Conservation (phyloP, 2,329 filamentous ascomycete species). For the Metarhizium album region DNA sequence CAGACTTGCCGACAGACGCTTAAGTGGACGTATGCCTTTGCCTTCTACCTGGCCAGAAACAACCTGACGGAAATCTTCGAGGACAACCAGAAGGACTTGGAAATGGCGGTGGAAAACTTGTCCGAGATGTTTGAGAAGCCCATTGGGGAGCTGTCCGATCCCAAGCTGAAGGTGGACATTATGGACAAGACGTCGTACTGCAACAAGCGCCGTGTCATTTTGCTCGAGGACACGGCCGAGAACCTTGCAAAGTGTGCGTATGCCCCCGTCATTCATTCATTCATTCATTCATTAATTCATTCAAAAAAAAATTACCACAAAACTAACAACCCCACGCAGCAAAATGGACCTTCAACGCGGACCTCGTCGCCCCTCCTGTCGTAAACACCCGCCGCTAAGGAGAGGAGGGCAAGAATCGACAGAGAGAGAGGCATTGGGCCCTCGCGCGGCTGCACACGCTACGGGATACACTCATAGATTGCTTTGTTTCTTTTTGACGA, state of each 20-base stretch:
- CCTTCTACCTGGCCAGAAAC: slow-evolving; percentile 92
- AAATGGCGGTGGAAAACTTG: slow-evolving; percentile 91
- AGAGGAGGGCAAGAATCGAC: neutral
- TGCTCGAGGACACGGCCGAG: slow-evolving; percentile 86
- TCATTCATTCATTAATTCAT: neutral
- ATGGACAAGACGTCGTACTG: slow-evolving; percentile 98
- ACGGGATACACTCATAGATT: neutral
- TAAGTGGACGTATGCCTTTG: slow-evolving; percentile 99
- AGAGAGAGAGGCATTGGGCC: neutral
- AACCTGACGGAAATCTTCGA: slow-evolving; percentile 97
- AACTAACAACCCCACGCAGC: slow-evolving; percentile 25
- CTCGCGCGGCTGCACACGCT: neutral
- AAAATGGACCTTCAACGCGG: slow-evolving; percentile 30
- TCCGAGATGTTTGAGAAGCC: slow-evolving; percentile 99
- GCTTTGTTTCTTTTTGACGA: slow-evolving; percentile 1
- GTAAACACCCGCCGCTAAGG: slow-evolving; percentile 4
- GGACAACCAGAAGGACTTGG: slow-evolving; percentile 95
- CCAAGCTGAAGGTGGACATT: slow-evolving; percentile 95
- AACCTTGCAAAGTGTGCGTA: slow-evolving; percentile 84
- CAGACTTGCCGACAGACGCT: slow-evolving; percentile 96
- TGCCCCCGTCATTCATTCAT: neutral
- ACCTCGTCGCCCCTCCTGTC: slow-evolving; percentile 2
- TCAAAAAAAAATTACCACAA: neutral
- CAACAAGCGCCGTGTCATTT: slow-evolving; percentile 79
- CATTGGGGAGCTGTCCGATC: slow-evolving; percentile 67